These are phyloP conservation scores for Misopates orontium DNA, from an alignment of 257 asterid species.

Conservation along the genomic window DNA sequence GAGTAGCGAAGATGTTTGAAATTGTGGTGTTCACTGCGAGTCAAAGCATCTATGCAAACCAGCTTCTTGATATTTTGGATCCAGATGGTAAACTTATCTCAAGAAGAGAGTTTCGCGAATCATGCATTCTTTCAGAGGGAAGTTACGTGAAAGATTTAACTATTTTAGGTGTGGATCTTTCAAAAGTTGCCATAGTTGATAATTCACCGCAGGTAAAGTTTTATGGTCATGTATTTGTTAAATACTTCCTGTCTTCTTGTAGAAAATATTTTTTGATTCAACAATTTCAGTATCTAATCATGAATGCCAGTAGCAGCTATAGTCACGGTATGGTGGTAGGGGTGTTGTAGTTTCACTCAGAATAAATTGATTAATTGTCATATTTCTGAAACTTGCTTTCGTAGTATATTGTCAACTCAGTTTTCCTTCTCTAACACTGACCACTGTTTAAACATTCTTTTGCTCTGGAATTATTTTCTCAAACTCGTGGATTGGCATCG, in stretches of 20 bases:
- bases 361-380: slow-evolving; percentile 13
- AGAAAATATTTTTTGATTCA: slow-evolving; percentile 11
- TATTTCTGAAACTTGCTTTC: neutral
- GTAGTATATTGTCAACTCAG: neutral
- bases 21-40: slow-evolving; percentile 93
- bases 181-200: slow-evolving; percentile 86
- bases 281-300: slow-evolving; percentile 13
- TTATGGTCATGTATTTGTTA: slow-evolving; percentile 13
- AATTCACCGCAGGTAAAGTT: slow-evolving; percentile 86
- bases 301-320: slow-evolving; percentile 16
- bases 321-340: slow-evolving; percentile 6
- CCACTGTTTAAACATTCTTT: slow-evolving; percentile 11
- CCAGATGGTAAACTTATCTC: slow-evolving; percentile 80
- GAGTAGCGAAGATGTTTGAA: slow-evolving; percentile 87
- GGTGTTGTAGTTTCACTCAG: slow-evolving; percentile 12
- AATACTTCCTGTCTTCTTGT: slow-evolving; percentile 19
- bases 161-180: slow-evolving; percentile 90
- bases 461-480: slow-evolving; percentile 2
- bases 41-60: slow-evolving; percentile 89
- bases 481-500: neutral
- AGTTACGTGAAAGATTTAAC: slow-evolving; percentile 82
- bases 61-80: slow-evolving; percentile 83
- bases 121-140: slow-evolving; percentile 81
- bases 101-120: slow-evolving; percentile 90
- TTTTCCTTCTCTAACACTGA: slow-evolving; percentile 1